Evolutionary conservation across 2,329 filamentous ascomycete species (phyloP), one percentile per base, ranked within the genome.

Genomic region (Apiospora hydei): DNA sequence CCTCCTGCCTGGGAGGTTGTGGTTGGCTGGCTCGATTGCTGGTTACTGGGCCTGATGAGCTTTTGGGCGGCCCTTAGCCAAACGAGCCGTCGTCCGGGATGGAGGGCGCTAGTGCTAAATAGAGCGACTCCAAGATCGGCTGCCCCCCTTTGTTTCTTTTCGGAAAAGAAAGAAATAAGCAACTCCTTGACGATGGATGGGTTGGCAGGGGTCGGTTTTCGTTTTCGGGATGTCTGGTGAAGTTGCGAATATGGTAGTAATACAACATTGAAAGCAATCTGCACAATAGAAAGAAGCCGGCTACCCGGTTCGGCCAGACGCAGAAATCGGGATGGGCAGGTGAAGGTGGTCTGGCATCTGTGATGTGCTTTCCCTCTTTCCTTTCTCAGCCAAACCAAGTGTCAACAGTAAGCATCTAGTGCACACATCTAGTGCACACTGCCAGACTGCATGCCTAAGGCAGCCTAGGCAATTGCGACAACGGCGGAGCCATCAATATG

Each of bases 21-120:
- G 57, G 34, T 41, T 41, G 30, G 18, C 10, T n/a, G 26, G 26
- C 26, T 30, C 26, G 26, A 30, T 1, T 30, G 26, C 26, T 30
- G 26, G 26, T 38, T 38, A 8, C 34, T 38, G 34, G 34, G 34
- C 34, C 34, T 38, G 5, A 38, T 38, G 53, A 38, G 57, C 34
- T n/a, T 41, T 57, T 43, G 41, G 51, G 51, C 51, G 26, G 26
- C 26, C 26, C 3, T 41, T 64, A 64, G 57, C 57, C 34, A 64
- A 41, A 64, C 18, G 57, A 64, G 57, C 57, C 30, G 57, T 41
- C 57, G 57, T 41, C 57, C 57, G 57, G 18, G 57, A 41, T 38
- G 11, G 21, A 41, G 8, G 57, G 18, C 57, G 21, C 57, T 64
- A 64, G 57, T n/a, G 34, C 3, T 11, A 43, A 43, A 14, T 11